Base-by-base conservation (phyloP, 306 rosid genomes). In the Mimosa bimucronata region DNA sequence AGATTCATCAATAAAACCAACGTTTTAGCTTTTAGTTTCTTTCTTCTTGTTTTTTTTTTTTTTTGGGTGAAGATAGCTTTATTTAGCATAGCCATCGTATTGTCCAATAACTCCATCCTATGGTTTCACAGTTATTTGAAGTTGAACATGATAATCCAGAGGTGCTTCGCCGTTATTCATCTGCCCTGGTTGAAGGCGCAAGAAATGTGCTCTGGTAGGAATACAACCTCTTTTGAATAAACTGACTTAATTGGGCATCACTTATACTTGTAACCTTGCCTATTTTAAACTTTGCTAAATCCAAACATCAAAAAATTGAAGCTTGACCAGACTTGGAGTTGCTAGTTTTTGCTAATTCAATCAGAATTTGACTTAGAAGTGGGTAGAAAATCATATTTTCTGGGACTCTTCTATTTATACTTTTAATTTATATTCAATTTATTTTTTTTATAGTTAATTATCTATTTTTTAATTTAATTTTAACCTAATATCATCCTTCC, bases 131-230 rank as follows among this genome's bases (percentile, higher is more conserved):
- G 99, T 85, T 96, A 80, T 96, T 96, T 91, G 97, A 96, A 88
- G 91, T 80, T 70, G 90, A 96, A 71, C 85, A 91, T 73, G 92
- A 89, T 79, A 88, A 88, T 73, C 87, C 93, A 42, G 99, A 96
- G 76, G 97, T 91, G 60, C 98, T 93, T 60, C 98, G 93, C 66
- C 98, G 98, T 53, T 91, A 91, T 87, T 93, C 99, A 73, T 91
- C 94, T 82, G 99, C 99, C 77, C 92, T 96, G 88, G 93, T 91
- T 88, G 92, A 96, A 90, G 99, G 99, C 73, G 98, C 98, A 80
- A 88, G 96, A 77, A 88, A 93, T 85, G 90, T 91, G 81, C 91
- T 93, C 92, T 96, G 99, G 99, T 96, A 93, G 21, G 92, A 65
- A 41, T 79, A 53, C 73, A 70, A 60, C 26, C 66, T 31, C 46